Base-by-base conservation (phyloP, 495 filamentous ascomycete species). In the Aspergillus cavernicola region DNA sequence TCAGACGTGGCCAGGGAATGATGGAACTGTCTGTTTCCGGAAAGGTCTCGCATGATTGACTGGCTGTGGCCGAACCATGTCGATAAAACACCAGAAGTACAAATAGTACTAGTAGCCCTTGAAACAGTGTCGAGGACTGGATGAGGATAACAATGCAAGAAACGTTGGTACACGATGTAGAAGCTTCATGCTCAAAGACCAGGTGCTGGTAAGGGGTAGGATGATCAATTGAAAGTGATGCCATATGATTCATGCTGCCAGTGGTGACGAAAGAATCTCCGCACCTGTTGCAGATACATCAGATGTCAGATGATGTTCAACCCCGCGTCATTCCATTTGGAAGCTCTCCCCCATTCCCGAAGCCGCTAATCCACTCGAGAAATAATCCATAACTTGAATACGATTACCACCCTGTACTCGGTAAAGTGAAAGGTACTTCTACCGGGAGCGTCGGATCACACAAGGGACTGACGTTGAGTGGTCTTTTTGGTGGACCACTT, bases 381-480 rank as follows among this genome's bases (percentile, higher is more conserved):
- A n/a, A n/a, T n/a, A n/a, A n/a, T n/a, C n/a, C n/a, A n/a, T n/a
- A n/a, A n/a, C n/a, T n/a, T n/a, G n/a, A n/a, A n/a, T n/a, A n/a
- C n/a, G n/a, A n/a, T n/a, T n/a, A n/a, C n/a, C n/a, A n/a, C n/a
- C n/a, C n/a, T n/a, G n/a, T n/a, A n/a, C n/a, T n/a, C n/a, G n/a
- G n/a, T n/a, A n/a, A n/a, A n/a, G n/a, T n/a, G 10, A 43, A 13
- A 45, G 38, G 38, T 20, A 40, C 20, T 10, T 22, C 18, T 22
- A 29, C 13, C 40, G 16, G 20, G n/a, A 45, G 26, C n/a, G 16
- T 20, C 23, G 40, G 12, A 68, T 69, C 58, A 69, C 60, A 62
- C 66, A 61, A 65, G 63, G 38, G 33, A 50, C 57, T 71, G 68
- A 71, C 67, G 68, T 71, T 64, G 66, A 66, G 59, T 7, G 16